Evolutionary conservation across 352 stramenopile species (phyloP), one percentile per base, ranked within the genome.

Genomic region (Achlya hypogyna): DNA sequence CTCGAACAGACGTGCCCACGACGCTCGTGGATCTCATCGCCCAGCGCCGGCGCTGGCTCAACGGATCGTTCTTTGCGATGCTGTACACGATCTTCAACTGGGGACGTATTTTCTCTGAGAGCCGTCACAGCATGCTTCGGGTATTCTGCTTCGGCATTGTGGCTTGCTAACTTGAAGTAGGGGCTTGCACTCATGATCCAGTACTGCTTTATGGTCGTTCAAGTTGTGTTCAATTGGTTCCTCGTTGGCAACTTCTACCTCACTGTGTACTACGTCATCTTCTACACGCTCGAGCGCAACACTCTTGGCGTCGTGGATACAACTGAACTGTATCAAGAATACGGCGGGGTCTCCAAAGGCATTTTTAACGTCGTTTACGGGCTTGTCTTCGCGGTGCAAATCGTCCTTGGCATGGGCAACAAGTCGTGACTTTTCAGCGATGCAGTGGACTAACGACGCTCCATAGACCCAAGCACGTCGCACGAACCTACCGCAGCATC

Each of bases 1-100:
- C 71, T 10, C 54, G 51, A 27, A 74, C 71, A 1, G 71, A 75
- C 67, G 67, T 74, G 22, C 69, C 69, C n/a, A 66, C 63, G 2
- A 70, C 59, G 27, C 69, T 75, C 10, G 63, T 62, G 18, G 53
- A 62, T 22, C 63, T 75, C 23, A 74, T 74, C 45, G 34, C 52
- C 32, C 71, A 75, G 54, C 68, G 71, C 35, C 68, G 71, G 20
- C 62, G 71, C 38, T 75, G 71, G 71, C 64, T 74, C 49, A 75
- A 75, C 56, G 71, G 71, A 14, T 70, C 68, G 4, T 74, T 75
- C 62, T 75, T 75, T 45, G 69, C 62, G 25, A 63, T 60, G 34
- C 51, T 72, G 29, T 72, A 72, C 40, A 63, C 67, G 34, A 22
- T 72, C 29, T 69, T 69, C 32, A 53, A 72, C 35, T 72, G 67